Evolutionary conservation across 345 rosid genomes (phyloP), one percentile per base, ranked within the genome.

Genomic region (Hevea brasiliensis): DNA sequence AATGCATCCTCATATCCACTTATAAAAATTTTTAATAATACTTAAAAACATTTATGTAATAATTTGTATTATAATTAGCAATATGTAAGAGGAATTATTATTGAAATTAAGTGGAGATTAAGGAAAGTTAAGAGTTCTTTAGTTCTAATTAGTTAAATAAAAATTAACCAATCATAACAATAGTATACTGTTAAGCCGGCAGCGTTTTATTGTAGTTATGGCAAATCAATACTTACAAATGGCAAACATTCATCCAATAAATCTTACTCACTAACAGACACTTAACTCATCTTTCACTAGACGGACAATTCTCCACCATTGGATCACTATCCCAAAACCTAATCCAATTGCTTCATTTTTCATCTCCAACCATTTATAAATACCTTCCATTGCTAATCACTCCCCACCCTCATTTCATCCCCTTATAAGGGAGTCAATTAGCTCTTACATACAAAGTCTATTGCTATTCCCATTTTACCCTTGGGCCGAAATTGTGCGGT

Each of bases 291-390:
- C 70, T 63, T 42, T 66, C 53, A 37, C 40, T 8, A 24, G 72
- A 15, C 77, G 72, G 72, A 26, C 72, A 67, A 17, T 21, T 41
- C 65, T 71, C 57, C 20, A 56, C 77, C 81, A 15, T 74, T 21
- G 1, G 79, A 74, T 78, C 48, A 67, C 37, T 32, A 32, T 32
- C n/a, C n/a, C n/a, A n/a, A n/a, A n/a, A n/a, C n/a, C n/a, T n/a
- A n/a, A n/a, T n/a, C n/a, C n/a, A n/a, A n/a, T n/a, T n/a, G n/a
- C n/a, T n/a, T n/a, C n/a, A n/a, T n/a, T n/a, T n/a, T n/a, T n/a
- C n/a, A n/a, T n/a, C n/a, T 32, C 37, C 37, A 32, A 32, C 37
- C 37, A 32, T 7, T 12, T 18, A n/a, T 17, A 24, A 2, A 58
- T 54, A 54, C 3, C 23, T 23, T 27, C 37, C 37, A 32, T 32